phyloP scores from a whole-genome alignment of 495 filamentous ascomycete species.

The Trichoderma erinaceum region DNA sequence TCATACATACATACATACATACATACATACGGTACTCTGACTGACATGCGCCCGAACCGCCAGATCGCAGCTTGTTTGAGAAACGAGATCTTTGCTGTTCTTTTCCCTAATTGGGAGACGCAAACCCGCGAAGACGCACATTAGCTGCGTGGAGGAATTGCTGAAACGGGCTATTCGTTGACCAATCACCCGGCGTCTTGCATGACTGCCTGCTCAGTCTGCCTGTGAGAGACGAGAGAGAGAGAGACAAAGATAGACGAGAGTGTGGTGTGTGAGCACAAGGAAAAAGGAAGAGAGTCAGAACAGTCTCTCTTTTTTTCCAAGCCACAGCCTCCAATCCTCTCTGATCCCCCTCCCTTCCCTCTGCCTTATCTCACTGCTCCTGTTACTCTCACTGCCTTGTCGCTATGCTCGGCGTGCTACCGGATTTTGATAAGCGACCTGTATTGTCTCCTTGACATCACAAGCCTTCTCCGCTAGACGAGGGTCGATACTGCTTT shows the following conservation, averaged over 20 bases:
- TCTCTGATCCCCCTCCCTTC: background rate
- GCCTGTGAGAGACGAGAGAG: background rate
- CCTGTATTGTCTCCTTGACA: constrained; percentile 4
- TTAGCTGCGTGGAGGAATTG: no score
- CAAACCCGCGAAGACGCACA: no score
- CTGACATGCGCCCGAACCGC: no score
- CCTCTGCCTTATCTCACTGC: background rate
- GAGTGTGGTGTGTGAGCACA: background rate
- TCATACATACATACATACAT: background rate
- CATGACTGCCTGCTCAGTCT: no score
- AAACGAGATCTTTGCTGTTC: no score
- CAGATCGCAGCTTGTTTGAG: no score
- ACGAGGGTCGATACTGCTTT: background rate
- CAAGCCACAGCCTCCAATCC: background rate
- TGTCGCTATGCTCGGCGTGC: constrained; percentile 1
- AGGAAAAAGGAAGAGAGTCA: background rate
- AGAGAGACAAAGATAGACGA: background rate
- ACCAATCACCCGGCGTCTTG: no score
- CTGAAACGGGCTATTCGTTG: no score
- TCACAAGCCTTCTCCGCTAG: background rate
- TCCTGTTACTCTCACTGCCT: background rate
- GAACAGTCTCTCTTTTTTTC: background rate
- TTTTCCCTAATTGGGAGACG: no score
- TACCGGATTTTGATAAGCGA: constrained; percentile 7
- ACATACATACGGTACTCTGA: no score